A percentile compares a stretch with the other conserved stretches of the same genome.
These are phyloP conservation scores for Solanum tarijense DNA, from an alignment of 257 asterid species.

Conservation along the genomic window DNA sequence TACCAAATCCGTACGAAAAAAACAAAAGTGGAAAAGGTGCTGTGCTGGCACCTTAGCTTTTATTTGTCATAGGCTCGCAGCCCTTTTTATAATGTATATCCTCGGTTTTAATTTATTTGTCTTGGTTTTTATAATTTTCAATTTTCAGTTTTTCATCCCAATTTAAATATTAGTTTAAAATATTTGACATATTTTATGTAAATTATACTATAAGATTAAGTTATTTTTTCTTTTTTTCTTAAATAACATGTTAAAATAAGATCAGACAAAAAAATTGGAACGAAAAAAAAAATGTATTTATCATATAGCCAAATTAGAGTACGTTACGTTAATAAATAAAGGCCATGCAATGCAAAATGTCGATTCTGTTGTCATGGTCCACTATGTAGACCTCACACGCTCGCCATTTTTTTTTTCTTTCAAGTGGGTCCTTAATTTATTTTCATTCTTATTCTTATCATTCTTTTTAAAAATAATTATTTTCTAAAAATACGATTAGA, in stretches of 20 bases:
- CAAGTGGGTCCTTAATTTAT: background rate
- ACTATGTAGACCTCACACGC: background rate
- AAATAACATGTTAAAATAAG: background rate
- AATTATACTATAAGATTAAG: too few species aligned
- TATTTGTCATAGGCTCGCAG: background rate
- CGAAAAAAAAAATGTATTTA: too few species aligned
- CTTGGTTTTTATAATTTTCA: background rate
- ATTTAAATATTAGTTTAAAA: too few species aligned
- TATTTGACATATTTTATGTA: too few species aligned
- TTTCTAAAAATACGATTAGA: background rate
- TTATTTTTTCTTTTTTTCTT: too few species aligned
- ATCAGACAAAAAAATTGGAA: background rate
- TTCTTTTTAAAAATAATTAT: too few species aligned
- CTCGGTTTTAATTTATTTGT: background rate
- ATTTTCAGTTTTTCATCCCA: rapidly evolving
- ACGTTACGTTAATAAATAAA: background rate
- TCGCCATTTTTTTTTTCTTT: background rate
- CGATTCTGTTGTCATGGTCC: background rate
- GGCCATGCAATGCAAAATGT: background rate
- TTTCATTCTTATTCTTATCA: background rate
- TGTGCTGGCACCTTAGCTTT: background rate
- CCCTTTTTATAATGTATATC: background rate
- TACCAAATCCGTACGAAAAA: slow-evolving; percentile 3
- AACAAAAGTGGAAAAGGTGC: background rate
- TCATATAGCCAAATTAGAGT: background rate